Evolutionary conservation across 2,329 filamentous ascomycete genomes (phyloP).

Genomic region (Aspergillus ochraceus): DNA sequence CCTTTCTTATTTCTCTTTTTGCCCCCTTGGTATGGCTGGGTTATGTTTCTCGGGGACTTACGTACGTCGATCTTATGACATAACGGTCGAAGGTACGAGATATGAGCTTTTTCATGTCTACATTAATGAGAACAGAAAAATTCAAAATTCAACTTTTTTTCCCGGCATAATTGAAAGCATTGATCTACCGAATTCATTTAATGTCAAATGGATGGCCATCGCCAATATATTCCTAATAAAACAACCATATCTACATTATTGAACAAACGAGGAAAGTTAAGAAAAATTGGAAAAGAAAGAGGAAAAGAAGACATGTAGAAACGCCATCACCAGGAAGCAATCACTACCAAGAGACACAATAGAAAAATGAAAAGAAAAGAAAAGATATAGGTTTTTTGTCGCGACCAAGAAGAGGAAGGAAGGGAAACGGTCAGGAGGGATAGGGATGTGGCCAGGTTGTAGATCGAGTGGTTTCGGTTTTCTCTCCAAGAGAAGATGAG

Average conservation of each 20-base stretch:
- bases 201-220: constrained; percentile 5
- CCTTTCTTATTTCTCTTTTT: no score
- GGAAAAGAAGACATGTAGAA: not conserved
- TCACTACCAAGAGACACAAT: not conserved
- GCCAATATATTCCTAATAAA: constrained; percentile 7
- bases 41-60: not conserved
- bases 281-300: not conserved
- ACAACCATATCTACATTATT: constrained; percentile 9
- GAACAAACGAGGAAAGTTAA: not conserved
- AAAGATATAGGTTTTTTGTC: not conserved
- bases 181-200: not conserved
- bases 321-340: not conserved
- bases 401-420: not conserved
- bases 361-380: constrained; percentile 1
- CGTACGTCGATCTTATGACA: not conserved
- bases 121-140: no score
- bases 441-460: not conserved
- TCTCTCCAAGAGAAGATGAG: not conserved
- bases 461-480: not conserved
- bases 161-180: no score
- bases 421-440: constrained; percentile 3
- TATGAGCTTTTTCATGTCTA: no score
- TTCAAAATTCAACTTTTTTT: no score
- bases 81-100: not conserved
- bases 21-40: not conserved